Evolutionary conservation across 2,329 filamentous ascomycete species (phyloP).

Genomic region (Penicillium nordicum): DNA sequence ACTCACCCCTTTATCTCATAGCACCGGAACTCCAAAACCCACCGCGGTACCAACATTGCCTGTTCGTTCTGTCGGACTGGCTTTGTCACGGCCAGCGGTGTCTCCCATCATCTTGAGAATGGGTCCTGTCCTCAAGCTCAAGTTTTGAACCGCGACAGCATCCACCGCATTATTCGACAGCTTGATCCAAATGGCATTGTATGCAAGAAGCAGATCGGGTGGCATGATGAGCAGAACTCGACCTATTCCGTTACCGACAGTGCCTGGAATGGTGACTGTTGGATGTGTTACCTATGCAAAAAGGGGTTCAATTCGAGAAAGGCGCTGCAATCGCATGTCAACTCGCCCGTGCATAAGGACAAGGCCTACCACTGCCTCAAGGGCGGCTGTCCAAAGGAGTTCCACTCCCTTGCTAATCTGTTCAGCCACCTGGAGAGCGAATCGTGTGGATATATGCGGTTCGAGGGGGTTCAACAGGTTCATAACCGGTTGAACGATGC

Average conservation of each 20-base stretch:
- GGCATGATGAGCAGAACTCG: background rate
- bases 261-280: background rate
- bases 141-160: background rate
- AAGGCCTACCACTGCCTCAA: constrained; percentile 48
- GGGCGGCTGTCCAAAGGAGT: constrained; percentile 35
- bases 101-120: constrained; percentile 56
- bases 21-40: constrained; percentile 55
- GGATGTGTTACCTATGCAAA: constrained; percentile 54
- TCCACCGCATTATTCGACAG: background rate
- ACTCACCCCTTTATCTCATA: constrained; percentile 24
- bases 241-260: background rate
- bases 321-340: constrained; percentile 53
- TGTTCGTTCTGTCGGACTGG: constrained; percentile 56
- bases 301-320: constrained; percentile 37
- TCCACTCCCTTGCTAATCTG: constrained; percentile 39
- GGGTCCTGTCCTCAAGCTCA: constrained; percentile 30
- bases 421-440: constrained; percentile 50
- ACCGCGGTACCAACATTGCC: constrained; percentile 44
- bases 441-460: constrained; percentile 40
- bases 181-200: background rate
- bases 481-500: background rate
- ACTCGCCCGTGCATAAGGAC: constrained; percentile 52
- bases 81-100: constrained; percentile 52
- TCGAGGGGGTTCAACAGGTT: constrained; percentile 39
- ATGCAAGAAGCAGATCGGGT: background rate